phyloP scores from a whole-genome alignment of 108 stramenopile genomes.

The Stephanodiscus triporus region DNA sequence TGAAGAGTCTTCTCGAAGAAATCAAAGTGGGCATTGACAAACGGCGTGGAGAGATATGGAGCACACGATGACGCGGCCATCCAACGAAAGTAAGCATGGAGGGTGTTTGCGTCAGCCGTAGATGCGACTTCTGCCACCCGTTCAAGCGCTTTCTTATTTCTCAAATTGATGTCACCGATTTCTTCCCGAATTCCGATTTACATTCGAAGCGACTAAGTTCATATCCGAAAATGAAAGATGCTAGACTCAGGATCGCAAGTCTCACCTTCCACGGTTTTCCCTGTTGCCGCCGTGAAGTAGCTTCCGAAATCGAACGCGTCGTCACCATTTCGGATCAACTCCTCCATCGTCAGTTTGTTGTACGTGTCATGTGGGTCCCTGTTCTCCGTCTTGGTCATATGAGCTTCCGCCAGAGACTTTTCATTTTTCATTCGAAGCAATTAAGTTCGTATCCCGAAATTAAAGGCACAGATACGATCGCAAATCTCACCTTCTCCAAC shows the following conservation, averaged over 20 bases:
- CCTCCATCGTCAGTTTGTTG: conserved; percentile 67
- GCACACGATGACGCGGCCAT: conserved; percentile 54
- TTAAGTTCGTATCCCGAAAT: too few relatives aligned
- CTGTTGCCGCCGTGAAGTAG: conserved; percentile 55
- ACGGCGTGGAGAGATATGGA: conserved; percentile 54
- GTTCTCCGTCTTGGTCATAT: conserved; percentile 84
- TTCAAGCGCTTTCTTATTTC: conserved; percentile 61
- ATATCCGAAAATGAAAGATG: neutral
- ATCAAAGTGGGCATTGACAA: conserved; percentile 72
- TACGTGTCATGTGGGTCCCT: conserved; percentile 76
- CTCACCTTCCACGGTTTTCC: conserved; percentile 38
- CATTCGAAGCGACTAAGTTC: neutral
- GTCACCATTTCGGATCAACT: conserved; percentile 28
- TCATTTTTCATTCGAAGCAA: too few relatives aligned
- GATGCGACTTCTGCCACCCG: conserved; percentile 52
- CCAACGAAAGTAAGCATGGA: conserved; percentile 66
- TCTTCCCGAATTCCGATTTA: conserved; percentile 1
- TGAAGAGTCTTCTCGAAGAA: conserved; percentile 68
- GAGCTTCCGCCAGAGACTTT: conserved; percentile 53
- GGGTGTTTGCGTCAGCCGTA: conserved; percentile 28
- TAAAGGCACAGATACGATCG: too few relatives aligned
- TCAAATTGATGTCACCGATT: conserved; percentile 73
- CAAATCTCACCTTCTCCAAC: conserved; percentile 37
- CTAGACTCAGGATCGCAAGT: neutral
- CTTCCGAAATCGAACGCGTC: conserved; percentile 58